These are phyloP conservation scores for Mycotypha africana DNA, from an alignment of 371 early-diverging fungal species.

Conservation along the genomic window DNA sequence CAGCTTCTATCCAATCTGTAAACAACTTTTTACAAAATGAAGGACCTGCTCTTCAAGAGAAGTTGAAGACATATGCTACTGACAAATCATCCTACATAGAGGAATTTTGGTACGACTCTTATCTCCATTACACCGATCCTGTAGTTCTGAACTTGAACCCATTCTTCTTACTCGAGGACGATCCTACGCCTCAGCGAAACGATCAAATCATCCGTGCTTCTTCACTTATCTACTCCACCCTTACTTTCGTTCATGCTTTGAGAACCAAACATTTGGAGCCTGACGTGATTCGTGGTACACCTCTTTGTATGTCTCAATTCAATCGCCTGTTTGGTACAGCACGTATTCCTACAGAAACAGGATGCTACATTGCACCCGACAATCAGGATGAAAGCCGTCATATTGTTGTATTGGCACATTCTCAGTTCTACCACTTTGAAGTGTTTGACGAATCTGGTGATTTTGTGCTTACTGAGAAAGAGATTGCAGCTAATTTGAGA, in stretches of 20 bases:
- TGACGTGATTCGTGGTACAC: constrained; percentile 59
- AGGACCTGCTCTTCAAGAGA: constrained; percentile 74
- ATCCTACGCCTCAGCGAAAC: constrained; percentile 46
- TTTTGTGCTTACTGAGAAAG: constrained; percentile 39
- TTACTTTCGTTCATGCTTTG: constrained; percentile 46
- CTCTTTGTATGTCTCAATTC: constrained; percentile 67
- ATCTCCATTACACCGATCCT: constrained; percentile 38
- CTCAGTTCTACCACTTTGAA: constrained; percentile 65
- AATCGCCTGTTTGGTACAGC: constrained; percentile 55
- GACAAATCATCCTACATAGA: constrained; percentile 54
- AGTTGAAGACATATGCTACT: constrained; percentile 60
- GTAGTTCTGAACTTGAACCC: constrained; percentile 50
- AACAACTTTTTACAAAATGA: constrained; percentile 66
- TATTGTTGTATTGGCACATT: constrained; percentile 59
- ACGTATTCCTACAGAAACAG: constrained; percentile 53
- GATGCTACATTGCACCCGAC: constrained; percentile 44
- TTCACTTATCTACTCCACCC: constrained; percentile 46
- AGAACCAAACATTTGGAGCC: constrained; percentile 51
- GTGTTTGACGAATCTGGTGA: constrained; percentile 50
- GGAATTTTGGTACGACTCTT: constrained; percentile 54
- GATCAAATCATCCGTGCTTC: constrained; percentile 49
- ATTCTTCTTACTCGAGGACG: constrained; percentile 48
- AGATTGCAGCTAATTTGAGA: constrained; percentile 40
- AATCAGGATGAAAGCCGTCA: constrained; percentile 37
- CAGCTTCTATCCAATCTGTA: constrained; percentile 54